A percentile compares a stretch with the other conserved stretches of the same genome.
These are phyloP conservation scores for Parathielavia appendiculata DNA, from an alignment of 495 filamentous ascomycete genomes.

Conservation along the genomic window DNA sequence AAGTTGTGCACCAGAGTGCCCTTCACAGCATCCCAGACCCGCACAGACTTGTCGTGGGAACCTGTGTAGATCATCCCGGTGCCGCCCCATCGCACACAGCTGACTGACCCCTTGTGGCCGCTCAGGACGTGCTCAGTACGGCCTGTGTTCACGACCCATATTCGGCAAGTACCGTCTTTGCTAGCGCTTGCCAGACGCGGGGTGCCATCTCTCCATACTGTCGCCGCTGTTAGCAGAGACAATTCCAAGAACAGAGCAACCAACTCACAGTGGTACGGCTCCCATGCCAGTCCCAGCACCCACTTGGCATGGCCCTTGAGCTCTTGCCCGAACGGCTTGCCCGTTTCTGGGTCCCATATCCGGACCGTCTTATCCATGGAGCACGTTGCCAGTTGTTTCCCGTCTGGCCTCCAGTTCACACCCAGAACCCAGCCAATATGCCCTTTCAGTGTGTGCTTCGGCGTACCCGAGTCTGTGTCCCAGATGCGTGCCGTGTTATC, in stretches of 20 bases:
- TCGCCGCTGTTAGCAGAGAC: neutral
- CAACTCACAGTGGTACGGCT: slow-evolving; percentile 69
- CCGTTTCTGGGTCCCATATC: slow-evolving; percentile 83
- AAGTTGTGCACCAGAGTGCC: slow-evolving; percentile 76
- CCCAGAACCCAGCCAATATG: slow-evolving; percentile 92
- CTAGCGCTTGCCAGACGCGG: slow-evolving; percentile 80
- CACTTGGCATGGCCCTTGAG: slow-evolving; percentile 90
- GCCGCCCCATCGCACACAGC: slow-evolving; percentile 93
- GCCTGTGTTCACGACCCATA: slow-evolving; percentile 80
- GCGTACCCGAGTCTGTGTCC: slow-evolving; percentile 94
- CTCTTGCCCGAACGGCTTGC: slow-evolving; percentile 65
- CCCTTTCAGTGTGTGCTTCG: slow-evolving; percentile 81
- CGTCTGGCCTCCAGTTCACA: slow-evolving; percentile 81
- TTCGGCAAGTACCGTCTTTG: slow-evolving; percentile 82
- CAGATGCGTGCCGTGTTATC: slow-evolving; percentile 90
- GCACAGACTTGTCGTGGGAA: slow-evolving; percentile 87
- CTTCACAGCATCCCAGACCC: slow-evolving; percentile 78
- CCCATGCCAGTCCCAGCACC: slow-evolving; percentile 85
- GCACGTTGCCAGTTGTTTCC: slow-evolving; percentile 76
- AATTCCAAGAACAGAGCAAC: too few relatives aligned
- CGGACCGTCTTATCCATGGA: slow-evolving; percentile 90
- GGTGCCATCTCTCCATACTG: slow-evolving; percentile 61
- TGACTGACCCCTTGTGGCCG: slow-evolving; percentile 83
- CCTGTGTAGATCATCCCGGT: slow-evolving; percentile 61
- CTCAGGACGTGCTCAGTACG: slow-evolving; percentile 74